phyloP scores from a whole-genome alignment of 257 asterid genomes.

The Rhazya stricta region DNA sequence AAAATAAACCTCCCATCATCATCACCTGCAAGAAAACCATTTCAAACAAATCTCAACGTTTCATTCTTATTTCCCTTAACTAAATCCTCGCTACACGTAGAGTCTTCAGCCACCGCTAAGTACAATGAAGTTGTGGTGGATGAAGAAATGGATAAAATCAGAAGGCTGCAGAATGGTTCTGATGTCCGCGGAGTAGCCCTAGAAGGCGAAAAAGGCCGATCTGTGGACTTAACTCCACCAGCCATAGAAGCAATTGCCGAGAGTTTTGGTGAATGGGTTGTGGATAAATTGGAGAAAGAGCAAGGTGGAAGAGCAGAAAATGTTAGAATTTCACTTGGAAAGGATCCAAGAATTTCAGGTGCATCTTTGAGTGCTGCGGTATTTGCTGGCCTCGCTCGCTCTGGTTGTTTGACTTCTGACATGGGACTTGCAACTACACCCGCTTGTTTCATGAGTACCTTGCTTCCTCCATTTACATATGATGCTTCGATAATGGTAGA shows the following conservation, averaged over 20 bases:
- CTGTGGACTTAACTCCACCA: constrained; percentile 67
- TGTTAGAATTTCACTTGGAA: constrained; percentile 66
- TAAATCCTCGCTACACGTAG: constrained; percentile 22
- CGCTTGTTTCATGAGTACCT: constrained; percentile 96
- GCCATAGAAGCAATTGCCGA: constrained; percentile 89
- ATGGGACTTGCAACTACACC: constrained; percentile 98
- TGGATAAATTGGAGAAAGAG: constrained; percentile 24
- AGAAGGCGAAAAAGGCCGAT: constrained; percentile 75
- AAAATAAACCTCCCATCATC: constrained; percentile 28
- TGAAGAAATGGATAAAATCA: constrained; percentile 73
- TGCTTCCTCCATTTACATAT: constrained; percentile 52
- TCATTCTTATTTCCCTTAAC: constrained; percentile 22
- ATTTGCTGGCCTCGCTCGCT: constrained; percentile 63
- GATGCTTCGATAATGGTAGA: constrained; percentile 88
- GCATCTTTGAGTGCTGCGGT: constrained; percentile 53
- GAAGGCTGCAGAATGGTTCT: constrained; percentile 83
- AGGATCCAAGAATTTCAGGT: constrained; percentile 86
- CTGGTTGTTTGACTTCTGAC: constrained; percentile 66
- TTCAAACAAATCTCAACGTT: constrained; percentile 20
- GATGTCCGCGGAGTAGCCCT: constrained; percentile 92
- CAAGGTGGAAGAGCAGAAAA: constrained; percentile 16
- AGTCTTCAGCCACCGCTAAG: constrained; percentile 35
- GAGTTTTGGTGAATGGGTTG: constrained; percentile 94
- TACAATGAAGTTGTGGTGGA: constrained; percentile 50
- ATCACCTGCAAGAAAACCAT: constrained; percentile 25